phyloP scores from a whole-genome alignment of 768 basidiomycete genomes.

The Trichaptum fuscoviolaceum region DNA sequence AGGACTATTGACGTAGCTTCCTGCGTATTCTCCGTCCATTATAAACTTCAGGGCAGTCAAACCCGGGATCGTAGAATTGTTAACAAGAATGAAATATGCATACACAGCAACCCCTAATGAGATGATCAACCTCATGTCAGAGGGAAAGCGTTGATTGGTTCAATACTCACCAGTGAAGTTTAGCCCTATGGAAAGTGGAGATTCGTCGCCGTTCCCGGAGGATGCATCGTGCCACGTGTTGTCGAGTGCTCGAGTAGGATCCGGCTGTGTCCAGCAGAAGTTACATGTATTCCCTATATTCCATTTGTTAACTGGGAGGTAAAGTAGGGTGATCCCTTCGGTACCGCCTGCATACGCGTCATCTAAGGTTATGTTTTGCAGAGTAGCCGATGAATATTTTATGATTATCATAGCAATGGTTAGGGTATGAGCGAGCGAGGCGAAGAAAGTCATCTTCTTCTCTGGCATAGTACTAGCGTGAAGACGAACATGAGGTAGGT shows the following conservation, averaged over 20 bases:
- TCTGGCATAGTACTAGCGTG: too few relatives aligned
- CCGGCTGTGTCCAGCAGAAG: constrained; percentile 23
- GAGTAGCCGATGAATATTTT: too few relatives aligned
- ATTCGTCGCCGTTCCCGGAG: background rate
- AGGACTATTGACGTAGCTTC: constrained; percentile 12
- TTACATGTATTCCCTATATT: constrained; percentile 20
- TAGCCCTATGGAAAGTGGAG: too few relatives aligned
- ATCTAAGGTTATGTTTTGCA: too few relatives aligned
- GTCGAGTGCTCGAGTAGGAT: constrained; percentile 14
- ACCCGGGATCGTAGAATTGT: background rate
- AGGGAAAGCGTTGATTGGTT: too few relatives aligned
- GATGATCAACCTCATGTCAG: background rate
- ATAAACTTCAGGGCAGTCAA: constrained; percentile 4
- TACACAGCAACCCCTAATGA: constrained; percentile 6
- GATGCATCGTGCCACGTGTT: constrained; percentile 35
- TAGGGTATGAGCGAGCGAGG: too few relatives aligned
- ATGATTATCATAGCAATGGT: too few relatives aligned
- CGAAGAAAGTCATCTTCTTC: too few relatives aligned
- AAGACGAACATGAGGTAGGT: too few relatives aligned
- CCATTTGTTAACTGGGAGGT: constrained; percentile 31
- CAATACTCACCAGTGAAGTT: too few relatives aligned
- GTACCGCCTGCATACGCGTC: too few relatives aligned
- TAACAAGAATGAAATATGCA: constrained; percentile 6
- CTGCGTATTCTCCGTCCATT: constrained; percentile 19
- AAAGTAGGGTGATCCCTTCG: constrained; percentile 11